Percentiles rank a stretch among this genome's conserved stretches.
Evolutionary conservation across 179 eudicot genomes (phyloP).

Genomic region (Nepenthes alata): DNA sequence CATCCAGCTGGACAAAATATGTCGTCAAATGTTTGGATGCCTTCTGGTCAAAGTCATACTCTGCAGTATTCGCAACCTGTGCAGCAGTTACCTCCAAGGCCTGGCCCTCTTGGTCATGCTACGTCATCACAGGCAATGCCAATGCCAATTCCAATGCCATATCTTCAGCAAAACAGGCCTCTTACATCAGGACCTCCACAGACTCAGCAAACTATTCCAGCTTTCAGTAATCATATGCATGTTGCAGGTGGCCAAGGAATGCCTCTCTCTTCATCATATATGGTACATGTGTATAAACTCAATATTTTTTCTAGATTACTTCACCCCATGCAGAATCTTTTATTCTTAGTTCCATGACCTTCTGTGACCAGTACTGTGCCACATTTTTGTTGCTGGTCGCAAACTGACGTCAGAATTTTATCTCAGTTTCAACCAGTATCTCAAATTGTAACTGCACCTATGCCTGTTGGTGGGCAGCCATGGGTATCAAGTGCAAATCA

Average conservation of each 20-base stretch:
- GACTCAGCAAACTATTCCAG: conserved; percentile 38
- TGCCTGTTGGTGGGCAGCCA: conserved; percentile 48
- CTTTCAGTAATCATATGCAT: conserved; percentile 31
- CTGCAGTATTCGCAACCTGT: conserved; percentile 63
- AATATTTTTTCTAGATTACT: conserved; percentile 2
- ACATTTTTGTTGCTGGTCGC: conserved; percentile 29
- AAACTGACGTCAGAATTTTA: conserved; percentile 13
- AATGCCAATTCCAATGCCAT: conserved; percentile 43
- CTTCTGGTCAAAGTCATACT: conserved; percentile 43
- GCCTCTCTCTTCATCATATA: conserved; percentile 59
- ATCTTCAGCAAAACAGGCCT: conserved; percentile 50
- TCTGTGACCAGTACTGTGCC: conserved; percentile 21
- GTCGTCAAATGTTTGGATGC: conserved; percentile 31
- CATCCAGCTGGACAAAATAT: conserved; percentile 41
- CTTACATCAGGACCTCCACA: conserved; percentile 38
- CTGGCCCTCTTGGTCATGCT: conserved; percentile 34
- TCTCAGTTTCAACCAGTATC: conserved; percentile 57
- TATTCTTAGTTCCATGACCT: not conserved
- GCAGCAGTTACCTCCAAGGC: conserved; percentile 71
- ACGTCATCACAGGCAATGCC: conserved; percentile 41
- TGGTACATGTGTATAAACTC: conserved; percentile 24
- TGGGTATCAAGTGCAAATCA: conserved; percentile 68
- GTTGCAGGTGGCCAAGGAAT: conserved; percentile 51
- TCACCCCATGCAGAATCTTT: not conserved
- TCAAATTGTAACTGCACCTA: conserved; percentile 43